Evolutionary conservation across 345 rosid species (phyloP).

Genomic region (Lagerstroemia speciosa): DNA sequence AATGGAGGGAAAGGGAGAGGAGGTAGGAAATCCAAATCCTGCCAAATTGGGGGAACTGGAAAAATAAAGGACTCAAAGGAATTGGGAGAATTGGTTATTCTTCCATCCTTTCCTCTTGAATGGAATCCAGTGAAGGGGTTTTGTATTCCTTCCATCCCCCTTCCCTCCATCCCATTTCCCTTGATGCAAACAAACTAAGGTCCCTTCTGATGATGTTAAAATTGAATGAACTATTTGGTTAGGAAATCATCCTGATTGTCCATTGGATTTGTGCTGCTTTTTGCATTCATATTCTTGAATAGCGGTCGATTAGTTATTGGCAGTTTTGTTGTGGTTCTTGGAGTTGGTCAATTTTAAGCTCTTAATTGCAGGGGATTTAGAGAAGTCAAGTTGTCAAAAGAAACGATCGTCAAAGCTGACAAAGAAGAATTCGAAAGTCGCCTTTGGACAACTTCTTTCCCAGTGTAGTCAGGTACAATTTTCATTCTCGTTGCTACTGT

Average conservation of each 20-base stretch:
- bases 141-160: too few relatives aligned
- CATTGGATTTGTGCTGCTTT: neutral
- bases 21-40: too few relatives aligned
- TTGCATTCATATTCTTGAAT: neutral
- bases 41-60: too few relatives aligned
- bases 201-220: neutral
- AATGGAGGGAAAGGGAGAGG: neutral
- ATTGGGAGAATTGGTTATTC: too few relatives aligned
- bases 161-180: too few relatives aligned
- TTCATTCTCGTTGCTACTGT: neutral
- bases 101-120: too few relatives aligned
- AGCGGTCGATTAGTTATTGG: neutral
- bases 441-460: constrained; percentile 91
- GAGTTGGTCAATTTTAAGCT: constrained; percentile 23
- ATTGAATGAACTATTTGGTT: neutral
- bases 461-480: constrained; percentile 64
- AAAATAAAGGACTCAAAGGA: too few relatives aligned
- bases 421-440: constrained; percentile 36
- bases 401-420: constrained; percentile 34
- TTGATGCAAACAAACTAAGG: too few relatives aligned
- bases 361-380: constrained; percentile 32
- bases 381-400: constrained; percentile 33
- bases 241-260: neutral
- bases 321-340: neutral
- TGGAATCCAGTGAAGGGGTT: too few relatives aligned